Evolutionary conservation across 2,329 filamentous ascomycete genomes (phyloP).

Genomic region (Colletotrichum sp.): DNA sequence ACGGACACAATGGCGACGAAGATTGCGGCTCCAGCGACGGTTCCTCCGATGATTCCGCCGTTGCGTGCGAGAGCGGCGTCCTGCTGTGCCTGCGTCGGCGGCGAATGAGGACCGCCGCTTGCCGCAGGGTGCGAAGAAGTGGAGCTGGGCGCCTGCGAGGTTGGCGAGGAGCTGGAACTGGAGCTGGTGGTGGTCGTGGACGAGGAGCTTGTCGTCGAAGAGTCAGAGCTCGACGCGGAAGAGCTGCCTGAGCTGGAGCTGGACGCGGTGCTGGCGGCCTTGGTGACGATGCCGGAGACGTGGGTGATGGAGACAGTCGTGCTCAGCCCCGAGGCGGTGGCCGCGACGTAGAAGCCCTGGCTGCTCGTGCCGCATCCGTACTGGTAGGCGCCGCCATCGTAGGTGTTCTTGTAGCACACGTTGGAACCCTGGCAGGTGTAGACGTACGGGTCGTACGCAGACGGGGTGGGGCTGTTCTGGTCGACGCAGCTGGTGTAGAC

Average conservation of each 20-base stretch:
- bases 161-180: not conserved
- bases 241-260: not conserved
- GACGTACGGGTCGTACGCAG: slow-evolving; percentile 59
- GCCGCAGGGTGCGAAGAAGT: slow-evolving; percentile 22
- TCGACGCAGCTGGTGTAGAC: slow-evolving; percentile 65
- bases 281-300: slow-evolving; percentile 45
- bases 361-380: slow-evolving; percentile 60
- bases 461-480: slow-evolving; percentile 51
- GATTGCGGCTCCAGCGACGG: slow-evolving; percentile 55
- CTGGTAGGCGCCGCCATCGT: slow-evolving; percentile 60
- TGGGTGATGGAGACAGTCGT: slow-evolving; percentile 39
- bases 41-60: slow-evolving; percentile 60
- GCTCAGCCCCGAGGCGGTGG: slow-evolving; percentile 49
- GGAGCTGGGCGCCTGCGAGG: slow-evolving; percentile 16
- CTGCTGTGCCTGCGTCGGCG: slow-evolving; percentile 9
- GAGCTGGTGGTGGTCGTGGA: not conserved
- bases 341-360: slow-evolving; percentile 53
- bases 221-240: slow-evolving; percentile 16
- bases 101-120: slow-evolving; percentile 28
- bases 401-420: slow-evolving; percentile 62
- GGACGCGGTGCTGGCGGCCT: slow-evolving; percentile 20
- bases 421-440: slow-evolving; percentile 57
- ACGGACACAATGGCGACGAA: slow-evolving; percentile 47
- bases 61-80: slow-evolving; percentile 24
- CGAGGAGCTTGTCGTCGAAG: slow-evolving; percentile 8